Base-by-base conservation (phyloP, 2,329 filamentous ascomycete species). In the Alternaria ventricosa region DNA sequence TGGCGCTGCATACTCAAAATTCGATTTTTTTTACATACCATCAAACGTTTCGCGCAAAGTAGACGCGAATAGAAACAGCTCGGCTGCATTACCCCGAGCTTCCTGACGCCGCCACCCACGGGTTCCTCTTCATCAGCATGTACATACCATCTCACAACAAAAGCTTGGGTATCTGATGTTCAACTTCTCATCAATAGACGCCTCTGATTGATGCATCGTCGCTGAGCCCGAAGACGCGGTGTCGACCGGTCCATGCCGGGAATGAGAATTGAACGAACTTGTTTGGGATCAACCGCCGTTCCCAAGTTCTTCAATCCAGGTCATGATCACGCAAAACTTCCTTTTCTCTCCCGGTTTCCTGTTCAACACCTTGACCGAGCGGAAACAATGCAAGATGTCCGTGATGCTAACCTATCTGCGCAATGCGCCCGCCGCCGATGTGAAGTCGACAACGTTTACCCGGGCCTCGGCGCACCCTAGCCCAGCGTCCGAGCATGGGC, bases 341-440 rank as follows among this genome's bases (percentile, higher is more conserved):
- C 20, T n/a, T n/a, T 49, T 13, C 22, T 49, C 46, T 44, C 30
- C 60, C 60, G 18, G 23, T 56, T 53, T 55, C 60, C 54, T 33
- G 49, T 43, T 51, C 33, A 49, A 55, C 33, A 13, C 25, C 46
- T 54, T 55, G 58, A 25, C 25, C 41, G 33, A 41, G 50, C 33
- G 25, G 44, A n/a, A 46, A 27, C n/a, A 10, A 49, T 43, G 45
- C 7, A 22, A 51, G 15, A 53, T 55, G 22, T 30, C 22, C 53
- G 44, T 28, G 23, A 8, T 13, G 30, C 60, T 65, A 65, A 63
- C 63, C 46, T 27, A 28, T 30, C 47, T 25, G 12, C 62, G 60
- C 41, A 65, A 57, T 44, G 56, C 63, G 47, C 60, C 63, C 63
- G 63, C 54, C 47, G 50, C 56, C 51, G 51, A 60, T 49, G 45